Conservation (phyloP, 305 asterid species). For the Solanum chacoense region DNA sequence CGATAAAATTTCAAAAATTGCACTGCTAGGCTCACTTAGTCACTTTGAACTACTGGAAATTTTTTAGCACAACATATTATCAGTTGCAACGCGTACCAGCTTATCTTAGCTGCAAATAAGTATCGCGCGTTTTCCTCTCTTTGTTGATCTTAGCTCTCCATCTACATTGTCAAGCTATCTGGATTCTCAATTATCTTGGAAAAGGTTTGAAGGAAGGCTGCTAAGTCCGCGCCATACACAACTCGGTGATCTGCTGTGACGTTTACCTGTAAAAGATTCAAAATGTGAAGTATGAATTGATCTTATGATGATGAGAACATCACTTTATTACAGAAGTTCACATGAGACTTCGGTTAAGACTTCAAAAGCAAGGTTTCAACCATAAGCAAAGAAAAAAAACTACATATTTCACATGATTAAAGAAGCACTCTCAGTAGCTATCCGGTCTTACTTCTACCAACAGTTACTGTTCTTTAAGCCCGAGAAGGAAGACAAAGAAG, state of each 20-base stretch:
- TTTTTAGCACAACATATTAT: background rate
- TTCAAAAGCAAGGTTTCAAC: background rate
- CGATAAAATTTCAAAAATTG: background rate
- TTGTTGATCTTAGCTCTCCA: background rate
- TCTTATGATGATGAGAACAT: background rate
- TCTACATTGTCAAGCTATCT: conserved; percentile 83
- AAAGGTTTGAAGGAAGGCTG: conserved; percentile 79
- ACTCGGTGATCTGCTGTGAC: conserved; percentile 89
- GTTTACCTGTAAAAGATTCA: conserved; percentile 40
- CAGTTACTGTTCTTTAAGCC: background rate
- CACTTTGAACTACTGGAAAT: background rate
- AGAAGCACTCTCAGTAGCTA: background rate
- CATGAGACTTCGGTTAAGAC: background rate
- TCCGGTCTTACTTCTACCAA: background rate
- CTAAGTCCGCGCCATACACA: conserved; percentile 88
- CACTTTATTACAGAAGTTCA: background rate
- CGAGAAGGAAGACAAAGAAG: background rate
- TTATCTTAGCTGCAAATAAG: background rate
- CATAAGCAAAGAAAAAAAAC: background rate
- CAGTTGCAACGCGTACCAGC: background rate
- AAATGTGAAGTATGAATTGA: background rate
- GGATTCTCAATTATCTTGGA: conserved; percentile 76
- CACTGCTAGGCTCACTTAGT: background rate
- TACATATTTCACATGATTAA: background rate
- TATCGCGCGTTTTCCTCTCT: too few species aligned